Conservation (phyloP, 805 yeast species). For the Kodamaea neixiangensis region DNA sequence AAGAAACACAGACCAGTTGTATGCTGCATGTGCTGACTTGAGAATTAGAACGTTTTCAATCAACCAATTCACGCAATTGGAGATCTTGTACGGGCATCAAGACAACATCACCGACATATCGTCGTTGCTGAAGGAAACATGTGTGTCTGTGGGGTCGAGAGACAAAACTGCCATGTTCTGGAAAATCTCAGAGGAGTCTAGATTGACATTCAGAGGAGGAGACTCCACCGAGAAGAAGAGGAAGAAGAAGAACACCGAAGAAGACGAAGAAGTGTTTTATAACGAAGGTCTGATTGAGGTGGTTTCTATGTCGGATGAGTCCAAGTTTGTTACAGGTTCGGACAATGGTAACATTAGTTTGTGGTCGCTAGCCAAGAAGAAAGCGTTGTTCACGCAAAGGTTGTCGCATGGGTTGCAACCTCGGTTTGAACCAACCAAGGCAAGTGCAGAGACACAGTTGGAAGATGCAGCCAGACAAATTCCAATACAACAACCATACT, state of each 20-base stretch:
- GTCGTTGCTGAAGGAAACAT: constrained; percentile 82
- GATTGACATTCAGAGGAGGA: constrained; percentile 92
- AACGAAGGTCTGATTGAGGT: constrained; percentile 90
- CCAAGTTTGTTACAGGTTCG: constrained; percentile 91
- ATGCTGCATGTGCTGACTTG: constrained; percentile 90
- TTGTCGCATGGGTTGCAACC: constrained; percentile 76
- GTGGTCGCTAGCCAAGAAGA: constrained; percentile 91
- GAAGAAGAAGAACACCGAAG: constrained; percentile 27
- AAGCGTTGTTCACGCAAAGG: constrained; percentile 71
- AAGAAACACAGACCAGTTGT: constrained; percentile 78
- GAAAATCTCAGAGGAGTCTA: constrained; percentile 94
- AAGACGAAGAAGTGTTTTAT: constrained; percentile 36
- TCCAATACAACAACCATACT: constrained; percentile 77
- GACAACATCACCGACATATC: constrained; percentile 81
- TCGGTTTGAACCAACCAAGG: constrained; percentile 36
- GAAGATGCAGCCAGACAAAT: constrained; percentile 50
- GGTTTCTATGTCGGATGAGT: constrained; percentile 88
- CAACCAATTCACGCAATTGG: constrained; percentile 85
- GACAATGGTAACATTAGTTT: constrained; percentile 90
- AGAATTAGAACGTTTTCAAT: constrained; percentile 85
- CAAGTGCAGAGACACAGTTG: constrained; percentile 56
- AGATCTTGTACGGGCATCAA: constrained; percentile 93
- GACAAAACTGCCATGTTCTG: constrained; percentile 95
- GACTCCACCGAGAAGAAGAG: constrained; percentile 53
- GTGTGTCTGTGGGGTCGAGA: constrained; percentile 94